Conservation (phyloP, 352 stramenopile genomes). For the Phytophthora cactorum region DNA sequence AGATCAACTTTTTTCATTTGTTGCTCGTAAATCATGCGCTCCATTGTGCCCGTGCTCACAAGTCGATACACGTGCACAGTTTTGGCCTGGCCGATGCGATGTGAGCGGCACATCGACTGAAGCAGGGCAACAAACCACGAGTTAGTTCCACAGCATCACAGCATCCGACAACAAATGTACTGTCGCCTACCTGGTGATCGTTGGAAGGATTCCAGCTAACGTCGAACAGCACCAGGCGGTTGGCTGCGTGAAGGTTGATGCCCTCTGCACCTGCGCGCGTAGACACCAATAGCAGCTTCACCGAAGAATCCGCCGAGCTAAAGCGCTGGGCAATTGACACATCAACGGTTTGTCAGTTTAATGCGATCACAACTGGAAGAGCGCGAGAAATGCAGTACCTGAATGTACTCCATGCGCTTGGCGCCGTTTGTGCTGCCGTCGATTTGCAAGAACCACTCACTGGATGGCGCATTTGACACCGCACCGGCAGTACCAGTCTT, state of each 20-base stretch:
- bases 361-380: background rate
- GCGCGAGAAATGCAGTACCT: conserved; percentile 41
- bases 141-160: conserved; percentile 1
- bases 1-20: conserved; percentile 90
- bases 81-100: conserved; percentile 91
- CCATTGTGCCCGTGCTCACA: conserved; percentile 92
- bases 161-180: background rate
- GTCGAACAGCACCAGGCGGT: conserved; percentile 91
- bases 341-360: conserved; percentile 11
- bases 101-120: conserved; percentile 92
- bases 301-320: conserved; percentile 51
- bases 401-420: conserved; percentile 88
- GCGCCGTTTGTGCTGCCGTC: conserved; percentile 73
- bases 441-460: conserved; percentile 85
- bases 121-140: conserved; percentile 14
- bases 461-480: conserved; percentile 16
- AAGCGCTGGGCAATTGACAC: conserved; percentile 49
- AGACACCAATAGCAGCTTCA: conserved; percentile 82
- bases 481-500: background rate
- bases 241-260: conserved; percentile 90
- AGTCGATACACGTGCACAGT: conserved; percentile 93
- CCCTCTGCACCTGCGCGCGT: conserved; percentile 86
- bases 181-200: conserved; percentile 76
- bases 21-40: conserved; percentile 92
- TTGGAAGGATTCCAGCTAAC: conserved; percentile 93